phyloP scores from a whole-genome alignment of 1,284 basidiomycete species.

The Somion occarium region DNA sequence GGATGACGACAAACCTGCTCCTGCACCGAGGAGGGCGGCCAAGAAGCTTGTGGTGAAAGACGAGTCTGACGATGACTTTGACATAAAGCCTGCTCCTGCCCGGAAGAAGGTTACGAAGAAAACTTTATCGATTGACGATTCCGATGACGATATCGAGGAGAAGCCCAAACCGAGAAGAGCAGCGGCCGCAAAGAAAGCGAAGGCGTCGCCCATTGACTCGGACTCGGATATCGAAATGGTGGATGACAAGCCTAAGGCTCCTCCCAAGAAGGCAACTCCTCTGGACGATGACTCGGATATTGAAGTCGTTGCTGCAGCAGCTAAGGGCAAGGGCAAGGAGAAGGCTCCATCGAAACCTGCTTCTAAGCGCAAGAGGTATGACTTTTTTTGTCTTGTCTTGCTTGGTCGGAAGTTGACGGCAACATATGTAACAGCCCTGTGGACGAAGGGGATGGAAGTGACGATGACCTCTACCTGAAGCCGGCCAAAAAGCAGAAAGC shows the following conservation, averaged over 20 bases:
- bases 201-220: conserved; percentile 6
- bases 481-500: conserved; percentile 29
- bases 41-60: background rate
- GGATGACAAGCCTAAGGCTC: conserved; percentile 5
- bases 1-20: background rate
- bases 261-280: conserved; percentile 22
- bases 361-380: conserved; percentile 55
- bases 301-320: conserved; percentile 19
- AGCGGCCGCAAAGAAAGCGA: conserved; percentile 9
- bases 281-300: conserved; percentile 34
- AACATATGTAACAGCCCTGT: conserved; percentile 23
- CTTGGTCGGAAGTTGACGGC: background rate
- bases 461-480: conserved; percentile 37
- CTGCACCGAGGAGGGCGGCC: background rate
- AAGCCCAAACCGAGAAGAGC: conserved; percentile 25
- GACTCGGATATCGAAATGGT: conserved; percentile 36
- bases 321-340: conserved; percentile 33
- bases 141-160: conserved; percentile 27
- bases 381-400: background rate
- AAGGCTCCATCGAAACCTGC: conserved; percentile 25
- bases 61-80: conserved; percentile 6
- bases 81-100: conserved; percentile 2
- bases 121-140: conserved; percentile 10
- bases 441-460: conserved; percentile 33
- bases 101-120: conserved; percentile 2